phyloP scores from a whole-genome alignment of 768 basidiomycete species.

The Boletus fagicola region DNA sequence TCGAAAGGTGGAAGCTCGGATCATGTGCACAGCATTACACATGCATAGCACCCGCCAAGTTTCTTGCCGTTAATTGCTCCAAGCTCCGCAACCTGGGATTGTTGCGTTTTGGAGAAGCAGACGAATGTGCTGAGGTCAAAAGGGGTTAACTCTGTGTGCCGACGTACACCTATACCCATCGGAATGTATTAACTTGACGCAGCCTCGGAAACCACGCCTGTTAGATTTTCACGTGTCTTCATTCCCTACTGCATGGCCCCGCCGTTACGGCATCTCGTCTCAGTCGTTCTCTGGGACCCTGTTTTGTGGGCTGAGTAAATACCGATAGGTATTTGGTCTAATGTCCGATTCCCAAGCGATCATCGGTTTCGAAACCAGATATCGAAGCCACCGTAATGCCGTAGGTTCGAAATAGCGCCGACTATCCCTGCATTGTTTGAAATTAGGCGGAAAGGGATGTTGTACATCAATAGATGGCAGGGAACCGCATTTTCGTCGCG shows the following conservation, averaged over 20 bases:
- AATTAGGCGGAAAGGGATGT: not conserved
- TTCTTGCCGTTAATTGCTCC: not conserved
- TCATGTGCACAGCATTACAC: not conserved
- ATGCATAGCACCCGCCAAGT: not conserved
- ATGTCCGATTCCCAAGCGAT: not conserved
- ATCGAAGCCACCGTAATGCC: not conserved
- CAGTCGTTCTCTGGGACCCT: not conserved
- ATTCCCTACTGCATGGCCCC: not conserved
- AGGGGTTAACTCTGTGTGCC: not conserved
- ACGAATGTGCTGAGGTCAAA: not conserved
- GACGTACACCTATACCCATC: not conserved
- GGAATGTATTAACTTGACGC: not conserved
- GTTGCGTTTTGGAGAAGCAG: not conserved
- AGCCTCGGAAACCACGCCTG: not conserved
- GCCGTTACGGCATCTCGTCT: not conserved
- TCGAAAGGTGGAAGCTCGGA: not conserved
- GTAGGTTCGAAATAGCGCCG: not conserved
- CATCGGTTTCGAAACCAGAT: not conserved
- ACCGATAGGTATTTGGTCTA: not conserved
- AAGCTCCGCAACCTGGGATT: not conserved
- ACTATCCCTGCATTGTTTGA: not conserved
- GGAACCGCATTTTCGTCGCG: not conserved
- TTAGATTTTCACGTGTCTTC: not conserved
- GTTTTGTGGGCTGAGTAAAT: not conserved
- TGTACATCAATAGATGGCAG: not conserved